Evolutionary conservation across 108 stramenopile genomes (phyloP), one percentile per base, ranked within the genome.

Genomic region (Fistulifera pelliculosa): DNA sequence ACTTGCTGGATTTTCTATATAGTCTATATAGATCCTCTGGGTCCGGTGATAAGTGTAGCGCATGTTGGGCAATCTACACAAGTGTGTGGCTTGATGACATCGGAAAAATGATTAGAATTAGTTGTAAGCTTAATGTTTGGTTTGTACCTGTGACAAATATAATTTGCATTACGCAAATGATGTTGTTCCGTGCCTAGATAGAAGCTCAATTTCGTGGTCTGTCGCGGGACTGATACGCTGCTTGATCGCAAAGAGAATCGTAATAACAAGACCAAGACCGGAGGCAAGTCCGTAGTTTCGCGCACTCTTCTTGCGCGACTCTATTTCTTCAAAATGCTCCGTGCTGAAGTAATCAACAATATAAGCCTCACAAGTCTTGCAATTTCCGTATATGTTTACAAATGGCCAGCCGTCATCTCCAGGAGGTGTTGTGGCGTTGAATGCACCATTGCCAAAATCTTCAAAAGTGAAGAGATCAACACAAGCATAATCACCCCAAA

Each of bases 401-500:
- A 58, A 70, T 13, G 74, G 74, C 50, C 59, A 70, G 35, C 64
- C 69, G 41, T 75, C 74, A n/a, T 61, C 54, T 16, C 62, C 65
- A 25, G 74, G 57, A 2, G 65, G 61, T 35, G 31, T 35, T 35
- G 31, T 35, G 6, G 31, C 31, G 31, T 35, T 35, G 31, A 6
- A 35, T 12, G 18, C 52, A 8, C 38, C 42, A 1, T 35, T 15
- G 26, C 70, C 65, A 27, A 58, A 62, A 0, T 23, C 40, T 31
- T 75, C 74, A 19, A 38, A 25, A 41, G 76, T 72, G 56, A 73
- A 76, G 27, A 81, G 31, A 58, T 72, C 76, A 28, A 63, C 52
- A 49, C 70, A 74, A 31, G 60, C 61, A 49, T 65, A 72, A 56
- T 75, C 65, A 31, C 69, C 74, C 74, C 74, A 75, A n/a, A 54